phyloP scores from a whole-genome alignment of 768 basidiomycete genomes.

The Russula virescens region DNA sequence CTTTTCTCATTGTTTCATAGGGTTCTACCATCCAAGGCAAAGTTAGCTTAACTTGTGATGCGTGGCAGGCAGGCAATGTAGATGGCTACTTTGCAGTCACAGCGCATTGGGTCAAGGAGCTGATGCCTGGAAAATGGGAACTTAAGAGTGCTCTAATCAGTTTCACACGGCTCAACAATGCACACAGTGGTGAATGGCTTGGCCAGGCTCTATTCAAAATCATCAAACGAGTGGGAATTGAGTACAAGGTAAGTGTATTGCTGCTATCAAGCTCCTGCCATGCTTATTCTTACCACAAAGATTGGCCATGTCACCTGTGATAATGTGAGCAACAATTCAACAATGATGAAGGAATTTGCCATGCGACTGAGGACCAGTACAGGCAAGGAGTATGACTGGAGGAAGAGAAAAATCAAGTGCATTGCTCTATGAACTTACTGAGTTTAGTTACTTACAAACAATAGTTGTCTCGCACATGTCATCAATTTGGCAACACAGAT shows the following conservation, averaged over 20 bases:
- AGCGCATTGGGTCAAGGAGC: not conserved
- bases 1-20: too few relatives aligned
- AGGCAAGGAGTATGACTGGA: not conserved
- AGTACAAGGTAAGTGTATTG: constrained; percentile 28
- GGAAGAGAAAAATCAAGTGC: too few relatives aligned
- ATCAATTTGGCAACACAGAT: not conserved
- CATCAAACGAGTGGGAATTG: constrained; percentile 27
- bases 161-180: constrained; percentile 7
- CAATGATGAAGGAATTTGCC: not conserved
- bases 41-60: not conserved
- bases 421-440: too few relatives aligned
- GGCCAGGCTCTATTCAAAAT: constrained; percentile 38
- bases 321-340: not conserved
- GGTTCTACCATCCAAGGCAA: not conserved
- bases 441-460: too few relatives aligned
- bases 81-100: not conserved
- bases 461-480: constrained; percentile 1
- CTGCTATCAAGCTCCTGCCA: too few relatives aligned
- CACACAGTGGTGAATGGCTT: constrained; percentile 21
- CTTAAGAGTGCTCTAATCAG: not conserved
- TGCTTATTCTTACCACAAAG: not conserved
- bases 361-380: not conserved
- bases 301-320: not conserved
- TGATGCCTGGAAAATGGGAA: not conserved
- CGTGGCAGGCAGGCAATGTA: not conserved